Evolutionary conservation across 805 yeast species (phyloP).

Genomic region (Debaryomyces prosopidis): DNA sequence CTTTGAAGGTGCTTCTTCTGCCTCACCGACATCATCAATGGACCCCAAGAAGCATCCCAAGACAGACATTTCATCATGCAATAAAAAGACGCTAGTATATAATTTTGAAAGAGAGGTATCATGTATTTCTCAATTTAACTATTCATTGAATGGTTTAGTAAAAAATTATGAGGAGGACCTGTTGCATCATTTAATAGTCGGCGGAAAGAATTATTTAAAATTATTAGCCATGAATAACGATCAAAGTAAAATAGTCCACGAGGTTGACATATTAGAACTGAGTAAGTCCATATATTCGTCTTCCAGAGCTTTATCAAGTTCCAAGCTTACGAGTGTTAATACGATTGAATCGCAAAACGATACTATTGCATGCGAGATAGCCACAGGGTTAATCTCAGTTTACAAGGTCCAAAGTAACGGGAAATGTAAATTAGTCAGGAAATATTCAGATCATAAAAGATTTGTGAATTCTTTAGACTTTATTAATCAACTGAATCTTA

Average conservation of each 20-base stretch:
- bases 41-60: slow-evolving; percentile 6
- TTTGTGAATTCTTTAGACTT: slow-evolving; percentile 44
- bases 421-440: slow-evolving; percentile 26
- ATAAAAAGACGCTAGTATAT: slow-evolving; percentile 16
- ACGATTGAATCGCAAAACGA: slow-evolving; percentile 36
- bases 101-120: slow-evolving; percentile 28
- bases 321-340: slow-evolving; percentile 35
- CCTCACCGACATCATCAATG: slow-evolving; percentile 16
- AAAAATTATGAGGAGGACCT: slow-evolving; percentile 10
- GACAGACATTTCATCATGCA: neutral
- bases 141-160: slow-evolving; percentile 7
- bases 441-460: slow-evolving; percentile 42
- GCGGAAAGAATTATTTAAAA: slow-evolving; percentile 43
- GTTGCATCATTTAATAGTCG: slow-evolving; percentile 36
- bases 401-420: slow-evolving; percentile 35
- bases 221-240: slow-evolving; percentile 31
- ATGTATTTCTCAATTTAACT: slow-evolving; percentile 22
- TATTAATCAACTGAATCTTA: slow-evolving; percentile 12
- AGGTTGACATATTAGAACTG: slow-evolving; percentile 32
- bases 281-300: slow-evolving; percentile 10
- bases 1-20: slow-evolving; percentile 5
- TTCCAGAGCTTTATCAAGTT: slow-evolving; percentile 15
- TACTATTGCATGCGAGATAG: slow-evolving; percentile 40
- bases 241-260: slow-evolving; percentile 33
- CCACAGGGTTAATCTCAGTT: slow-evolving; percentile 35